Conservation (phyloP, 257 asterid genomes). For the Nicotiana knightiana region DNA sequence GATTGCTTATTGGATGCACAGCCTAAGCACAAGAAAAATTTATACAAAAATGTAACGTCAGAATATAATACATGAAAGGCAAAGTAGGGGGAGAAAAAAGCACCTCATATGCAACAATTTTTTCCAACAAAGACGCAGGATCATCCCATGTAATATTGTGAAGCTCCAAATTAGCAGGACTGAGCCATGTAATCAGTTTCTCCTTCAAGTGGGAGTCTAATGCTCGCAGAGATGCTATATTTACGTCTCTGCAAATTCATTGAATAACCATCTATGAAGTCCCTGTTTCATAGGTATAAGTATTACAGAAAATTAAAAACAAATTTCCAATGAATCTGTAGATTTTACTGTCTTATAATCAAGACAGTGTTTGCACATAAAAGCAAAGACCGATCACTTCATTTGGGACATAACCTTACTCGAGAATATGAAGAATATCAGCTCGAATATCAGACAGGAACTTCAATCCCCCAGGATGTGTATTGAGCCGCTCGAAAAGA, state of each 20-base stretch:
- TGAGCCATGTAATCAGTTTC: slow-evolving; percentile 88
- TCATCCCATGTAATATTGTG: slow-evolving; percentile 88
- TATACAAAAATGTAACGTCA: neutral
- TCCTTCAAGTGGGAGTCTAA: slow-evolving; percentile 87
- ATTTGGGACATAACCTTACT: slow-evolving; percentile 56
- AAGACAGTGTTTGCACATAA: neutral
- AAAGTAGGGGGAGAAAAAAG: slow-evolving; percentile 6
- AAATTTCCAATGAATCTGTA: neutral
- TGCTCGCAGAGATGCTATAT: slow-evolving; percentile 64
- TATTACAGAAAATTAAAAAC: neutral
- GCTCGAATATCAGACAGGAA: slow-evolving; percentile 78
- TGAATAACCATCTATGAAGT: slow-evolving; percentile 5
- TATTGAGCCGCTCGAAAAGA: slow-evolving; percentile 82
- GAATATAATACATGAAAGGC: neutral
- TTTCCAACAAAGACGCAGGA: slow-evolving; percentile 94
- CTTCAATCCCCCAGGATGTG: slow-evolving; percentile 90
- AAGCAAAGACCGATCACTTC: slow-evolving; percentile 4
- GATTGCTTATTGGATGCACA: slow-evolving; percentile 96
- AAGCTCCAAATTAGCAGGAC: slow-evolving; percentile 93
- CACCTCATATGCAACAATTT: slow-evolving; percentile 91
- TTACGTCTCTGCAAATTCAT: slow-evolving; percentile 54
- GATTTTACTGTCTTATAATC: neutral
- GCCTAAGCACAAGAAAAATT: slow-evolving; percentile 44
- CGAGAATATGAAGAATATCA: slow-evolving; percentile 67
- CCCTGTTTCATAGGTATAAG: neutral